Evolutionary conservation across 768 basidiomycete species (phyloP).

Genomic region (Leccinum sublutescens): DNA sequence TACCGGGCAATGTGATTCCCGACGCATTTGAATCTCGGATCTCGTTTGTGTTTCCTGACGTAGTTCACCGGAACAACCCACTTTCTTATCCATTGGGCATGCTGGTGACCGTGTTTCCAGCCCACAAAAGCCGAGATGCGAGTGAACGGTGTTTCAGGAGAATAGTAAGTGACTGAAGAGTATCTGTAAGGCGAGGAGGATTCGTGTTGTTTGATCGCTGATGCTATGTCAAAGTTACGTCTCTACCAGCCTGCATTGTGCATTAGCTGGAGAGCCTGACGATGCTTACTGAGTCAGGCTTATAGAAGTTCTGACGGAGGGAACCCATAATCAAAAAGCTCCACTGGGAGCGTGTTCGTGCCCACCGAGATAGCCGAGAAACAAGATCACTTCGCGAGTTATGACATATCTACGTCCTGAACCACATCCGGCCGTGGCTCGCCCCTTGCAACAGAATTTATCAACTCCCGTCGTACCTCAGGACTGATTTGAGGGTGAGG

Average conservation of each 20-base stretch:
- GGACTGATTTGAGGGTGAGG: conserved; percentile 85
- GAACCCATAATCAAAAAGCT: conserved; percentile 20
- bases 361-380: neutral
- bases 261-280: neutral
- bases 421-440: conserved; percentile 67
- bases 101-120: neutral
- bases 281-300: neutral
- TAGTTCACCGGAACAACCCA: neutral
- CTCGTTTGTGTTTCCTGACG: neutral
- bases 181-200: neutral
- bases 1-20: neutral
- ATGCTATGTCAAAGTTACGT: neutral
- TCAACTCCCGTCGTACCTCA: conserved; percentile 88
- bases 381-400: conserved; percentile 2
- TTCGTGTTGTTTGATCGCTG: neutral
- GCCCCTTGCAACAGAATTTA: conserved; percentile 83
- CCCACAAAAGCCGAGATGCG: neutral
- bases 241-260: neutral
- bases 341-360: neutral
- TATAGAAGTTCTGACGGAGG: neutral
- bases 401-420: conserved; percentile 66
- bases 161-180: neutral
- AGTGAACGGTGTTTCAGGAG: neutral
- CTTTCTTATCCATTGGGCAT: neutral
- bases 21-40: neutral